Evolutionary conservation across 208 protist species (phyloP), one percentile per base, ranked within the genome.

Genomic region (Angomonas ambiguus): DNA sequence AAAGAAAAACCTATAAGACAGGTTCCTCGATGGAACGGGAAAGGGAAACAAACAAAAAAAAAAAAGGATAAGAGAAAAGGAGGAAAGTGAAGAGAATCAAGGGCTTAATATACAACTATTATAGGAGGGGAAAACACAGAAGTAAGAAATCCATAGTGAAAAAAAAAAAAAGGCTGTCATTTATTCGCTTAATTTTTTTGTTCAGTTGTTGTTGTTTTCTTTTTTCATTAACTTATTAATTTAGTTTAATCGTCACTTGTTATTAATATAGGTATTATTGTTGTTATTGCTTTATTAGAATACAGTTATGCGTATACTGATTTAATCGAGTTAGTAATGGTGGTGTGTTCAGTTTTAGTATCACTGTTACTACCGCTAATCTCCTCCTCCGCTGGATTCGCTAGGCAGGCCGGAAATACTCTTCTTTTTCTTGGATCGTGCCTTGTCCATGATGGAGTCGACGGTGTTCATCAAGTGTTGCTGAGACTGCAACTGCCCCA

Each of bases 381-480:
- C 16, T 45, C 11, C 16, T 45, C 16, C 16, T 45, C 16, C 8
- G 16, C 38, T 45, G 6, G 55, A 42, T 62, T 60, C 69, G 63
- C 60, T 72, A 8, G 78, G 66, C 6, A 67, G 60, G 20, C 83
- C 88, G 10, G 79, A 85, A 33, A 92, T 69, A n/a, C 83, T 65
- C 66, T 83, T 84, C 11, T 71, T 58, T 48, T 76, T 76, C 71
- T 92, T 92, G 41, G 73, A 71, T 66, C 82, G 78, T 16, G 83
- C 84, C 72, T 82, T 85, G 27, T 66, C 62, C 74, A 88, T 85
- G 24, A 87, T 57, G 41, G 82, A 80, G 63, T 94, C 88, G 2
- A 92, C 88, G 2, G 80, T 87, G 58, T 94, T 94, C 88, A 94
- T 94, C 22, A 85, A 75, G 71, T 92, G 85, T 69, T 94, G 88